phyloP scores from a whole-genome alignment of 2,329 filamentous ascomycete species.

The Graphilbum fragrans region DNA sequence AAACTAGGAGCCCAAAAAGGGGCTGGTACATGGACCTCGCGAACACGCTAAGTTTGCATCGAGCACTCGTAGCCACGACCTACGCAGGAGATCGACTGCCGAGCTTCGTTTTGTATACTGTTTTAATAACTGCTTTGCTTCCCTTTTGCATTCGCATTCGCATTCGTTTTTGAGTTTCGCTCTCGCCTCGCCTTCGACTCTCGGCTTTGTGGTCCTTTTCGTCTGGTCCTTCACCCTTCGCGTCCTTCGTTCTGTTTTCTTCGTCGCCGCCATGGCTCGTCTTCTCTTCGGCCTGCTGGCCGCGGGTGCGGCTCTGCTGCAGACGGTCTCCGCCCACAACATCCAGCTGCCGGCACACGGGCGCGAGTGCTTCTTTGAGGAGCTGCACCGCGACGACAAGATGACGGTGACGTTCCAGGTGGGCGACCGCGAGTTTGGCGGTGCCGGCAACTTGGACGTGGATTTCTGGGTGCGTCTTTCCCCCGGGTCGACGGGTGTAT shows the following conservation, averaged over 20 bases:
- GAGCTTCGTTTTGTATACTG: too few relatives aligned
- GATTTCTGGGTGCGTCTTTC: constrained; percentile 82
- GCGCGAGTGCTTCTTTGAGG: constrained; percentile 95
- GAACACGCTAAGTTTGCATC: not conserved
- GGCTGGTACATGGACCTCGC: constrained; percentile 2
- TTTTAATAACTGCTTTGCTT: too few relatives aligned
- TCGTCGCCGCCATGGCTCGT: constrained; percentile 7
- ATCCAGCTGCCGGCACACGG: constrained; percentile 90
- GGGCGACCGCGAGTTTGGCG: constrained; percentile 90
- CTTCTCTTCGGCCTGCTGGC: constrained; percentile 19
- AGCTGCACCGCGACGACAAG: constrained; percentile 82
- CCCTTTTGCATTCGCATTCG: too few relatives aligned
- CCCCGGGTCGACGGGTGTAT: too few relatives aligned
- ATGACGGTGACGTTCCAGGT: constrained; percentile 99
- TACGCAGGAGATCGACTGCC: not conserved
- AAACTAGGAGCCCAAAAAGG: constrained; percentile 4
- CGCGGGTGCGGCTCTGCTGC: constrained; percentile 41
- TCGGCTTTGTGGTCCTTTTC: not conserved
- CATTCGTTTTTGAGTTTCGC: too few relatives aligned
- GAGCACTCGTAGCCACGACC: not conserved
- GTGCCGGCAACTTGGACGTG: constrained; percentile 86
- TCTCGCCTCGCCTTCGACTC: not conserved
- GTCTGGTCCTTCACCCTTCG: not conserved
- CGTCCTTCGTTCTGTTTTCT: not conserved
- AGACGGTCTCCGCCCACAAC: constrained; percentile 72